These are phyloP conservation scores for Tetrahymena malaccensis DNA, from an alignment of 73 alveolate genomes.

Conservation along the genomic window DNA sequence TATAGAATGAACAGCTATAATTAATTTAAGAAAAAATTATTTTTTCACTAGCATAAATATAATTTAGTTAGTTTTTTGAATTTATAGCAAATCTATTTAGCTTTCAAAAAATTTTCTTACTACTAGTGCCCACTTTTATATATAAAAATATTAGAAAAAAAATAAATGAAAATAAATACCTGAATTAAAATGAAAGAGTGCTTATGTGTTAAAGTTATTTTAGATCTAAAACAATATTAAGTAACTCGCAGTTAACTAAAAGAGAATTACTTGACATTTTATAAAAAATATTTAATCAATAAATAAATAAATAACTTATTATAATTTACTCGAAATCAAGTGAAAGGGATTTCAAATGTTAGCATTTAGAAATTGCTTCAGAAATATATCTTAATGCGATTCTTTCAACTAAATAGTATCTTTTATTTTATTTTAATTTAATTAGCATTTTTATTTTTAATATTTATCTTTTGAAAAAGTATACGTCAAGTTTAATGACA, in stretches of 20 bases:
- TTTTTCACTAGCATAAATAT: background rate
- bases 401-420: background rate
- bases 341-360: background rate
- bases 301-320: no score
- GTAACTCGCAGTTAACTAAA: background rate
- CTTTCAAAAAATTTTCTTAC: background rate
- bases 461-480: no score
- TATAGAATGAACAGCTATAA: no score
- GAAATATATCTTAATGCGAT: background rate
- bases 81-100: background rate
- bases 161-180: background rate
- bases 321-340: background rate
- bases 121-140: background rate
- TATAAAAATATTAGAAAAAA: no score
- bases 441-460: no score
- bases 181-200: no score
- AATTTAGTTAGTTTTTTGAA: background rate
- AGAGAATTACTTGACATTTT: background rate
- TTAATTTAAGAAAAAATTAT: no score
- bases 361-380: background rate
- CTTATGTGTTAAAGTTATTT: no score
- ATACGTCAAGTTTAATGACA: background rate
- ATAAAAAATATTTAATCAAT: no score
- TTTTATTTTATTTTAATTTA: no score
- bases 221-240: background rate